Evolutionary conservation across 768 basidiomycete genomes (phyloP).

Genomic region (Kwoniella bestiolae): DNA sequence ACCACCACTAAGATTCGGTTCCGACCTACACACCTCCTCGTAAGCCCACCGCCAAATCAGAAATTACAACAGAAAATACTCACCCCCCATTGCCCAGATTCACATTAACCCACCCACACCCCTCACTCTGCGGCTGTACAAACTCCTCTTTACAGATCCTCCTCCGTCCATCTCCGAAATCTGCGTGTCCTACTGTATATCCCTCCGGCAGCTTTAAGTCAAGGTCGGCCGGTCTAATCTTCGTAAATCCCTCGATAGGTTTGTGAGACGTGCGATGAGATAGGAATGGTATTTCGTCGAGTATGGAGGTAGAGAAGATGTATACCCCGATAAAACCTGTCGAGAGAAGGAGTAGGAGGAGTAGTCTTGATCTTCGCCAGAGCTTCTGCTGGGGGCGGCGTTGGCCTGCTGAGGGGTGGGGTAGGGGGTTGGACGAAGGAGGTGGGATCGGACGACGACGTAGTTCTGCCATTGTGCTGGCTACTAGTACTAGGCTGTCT

Average conservation of each 20-base stretch:
- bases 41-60: not conserved
- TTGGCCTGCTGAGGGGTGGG: not conserved
- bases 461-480: not conserved
- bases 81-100: constrained; percentile 47
- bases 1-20: constrained; percentile 45
- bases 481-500: no score
- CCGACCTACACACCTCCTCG: constrained; percentile 23
- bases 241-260: not conserved
- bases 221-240: not conserved
- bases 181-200: constrained; percentile 31
- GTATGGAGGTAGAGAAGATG: not conserved
- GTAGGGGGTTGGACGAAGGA: not conserved
- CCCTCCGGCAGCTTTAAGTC: not conserved
- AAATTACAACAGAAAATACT: not conserved
- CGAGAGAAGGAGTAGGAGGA: not conserved
- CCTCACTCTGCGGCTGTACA: constrained; percentile 28
- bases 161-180: constrained; percentile 42
- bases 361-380: not conserved
- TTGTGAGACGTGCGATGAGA: not conserved
- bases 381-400: not conserved
- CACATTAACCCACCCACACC: constrained; percentile 38
- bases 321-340: not conserved
- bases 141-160: constrained; percentile 21
- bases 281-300: not conserved
- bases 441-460: constrained; percentile 1